phyloP scores from a whole-genome alignment of 352 stramenopile genomes.

The Bremia lactucae region DNA sequence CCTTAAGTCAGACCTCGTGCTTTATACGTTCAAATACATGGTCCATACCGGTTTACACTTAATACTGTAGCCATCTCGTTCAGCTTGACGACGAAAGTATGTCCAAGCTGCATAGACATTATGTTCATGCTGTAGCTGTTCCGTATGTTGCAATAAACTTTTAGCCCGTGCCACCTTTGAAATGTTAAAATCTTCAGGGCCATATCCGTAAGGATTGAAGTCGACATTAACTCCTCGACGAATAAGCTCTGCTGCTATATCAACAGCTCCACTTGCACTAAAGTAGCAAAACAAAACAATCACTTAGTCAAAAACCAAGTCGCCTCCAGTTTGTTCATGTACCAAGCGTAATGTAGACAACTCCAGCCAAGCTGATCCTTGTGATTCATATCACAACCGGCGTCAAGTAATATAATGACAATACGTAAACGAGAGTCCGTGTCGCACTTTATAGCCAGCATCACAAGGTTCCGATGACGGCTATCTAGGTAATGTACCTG shows the following conservation, averaged over 20 bases:
- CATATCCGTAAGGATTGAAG: slow-evolving; percentile 82
- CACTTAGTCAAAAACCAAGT: slow-evolving; percentile 1
- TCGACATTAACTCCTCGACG: slow-evolving; percentile 54
- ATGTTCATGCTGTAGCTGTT: slow-evolving; percentile 76
- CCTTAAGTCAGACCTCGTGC: not conserved
- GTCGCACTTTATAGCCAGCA: slow-evolving; percentile 75
- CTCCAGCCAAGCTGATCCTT: slow-evolving; percentile 74
- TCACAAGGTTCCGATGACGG: slow-evolving; percentile 71
- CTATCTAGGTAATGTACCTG: slow-evolving; percentile 67
- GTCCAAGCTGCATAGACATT: slow-evolving; percentile 68
- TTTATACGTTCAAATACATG: not conserved
- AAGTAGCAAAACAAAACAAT: slow-evolving; percentile 2
- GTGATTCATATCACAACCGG: slow-evolving; percentile 81
- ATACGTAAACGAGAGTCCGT: slow-evolving; percentile 72
- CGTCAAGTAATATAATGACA: slow-evolving; percentile 75
- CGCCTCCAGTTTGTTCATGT: slow-evolving; percentile 2
- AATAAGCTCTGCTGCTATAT: slow-evolving; percentile 68
- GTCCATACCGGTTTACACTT: slow-evolving; percentile 60
- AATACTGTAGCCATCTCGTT: slow-evolving; percentile 50
- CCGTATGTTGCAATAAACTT: slow-evolving; percentile 79
- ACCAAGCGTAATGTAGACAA: slow-evolving; percentile 83
- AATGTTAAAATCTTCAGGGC: slow-evolving; percentile 76
- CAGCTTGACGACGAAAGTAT: slow-evolving; percentile 64
- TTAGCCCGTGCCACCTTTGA: slow-evolving; percentile 69
- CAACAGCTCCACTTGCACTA: slow-evolving; percentile 57